Base-by-base conservation (phyloP, 2,329 filamentous ascomycete genomes). In the Talaromyces albobiverticillius region DNA sequence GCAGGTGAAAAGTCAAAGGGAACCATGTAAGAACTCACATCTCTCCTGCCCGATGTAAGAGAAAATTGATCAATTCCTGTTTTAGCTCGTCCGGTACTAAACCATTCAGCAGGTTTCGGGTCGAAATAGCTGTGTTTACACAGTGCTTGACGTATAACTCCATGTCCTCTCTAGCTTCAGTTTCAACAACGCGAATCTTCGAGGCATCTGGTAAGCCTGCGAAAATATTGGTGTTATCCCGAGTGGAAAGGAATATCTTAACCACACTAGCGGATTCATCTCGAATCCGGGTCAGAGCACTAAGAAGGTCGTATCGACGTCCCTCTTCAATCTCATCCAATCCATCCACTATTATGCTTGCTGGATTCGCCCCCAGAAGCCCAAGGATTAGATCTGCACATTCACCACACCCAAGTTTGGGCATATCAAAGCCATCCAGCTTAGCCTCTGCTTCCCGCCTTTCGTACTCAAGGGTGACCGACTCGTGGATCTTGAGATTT, bases 231-330 rank as follows among this genome's bases (percentile, higher is more conserved):
- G 26, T 11, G 34, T 71, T 64, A 46, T 69, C 61, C 3, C 69
- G 61, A 56, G 70, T 73, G 2, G 67, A 68, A 8, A 73, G 54
- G 40, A 72, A 66, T 13, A 72, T 59, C 46, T 72, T 71, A 3
- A 71, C 57, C 1, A 70, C 23, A 16, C 56, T 59, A n/a, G 56
- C 18, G 6, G 65, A 64, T 2, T 64, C 50, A 31, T 60, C 22
- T 9, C 69, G 34, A 6, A 72, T 64, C 4, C 25, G 16, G 3
- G 64, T 51, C n/a, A 73, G 47, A 26, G 58, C 55, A 41, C 65
- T 50, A 2, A 72, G 54, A 9, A 70, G 50, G 23, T 61, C 46
- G 23, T 55, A 34, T 25, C 67, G 59, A 14, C 47, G 55, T 23
- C 38, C n/a, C 40, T 55, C 38, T 25, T 71, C 59, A 47, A 63